Evolutionary conservation across 148 eudicot species (phyloP), one percentile per base, ranked within the genome.

Genomic region (Rhododendron kiyosumense): DNA sequence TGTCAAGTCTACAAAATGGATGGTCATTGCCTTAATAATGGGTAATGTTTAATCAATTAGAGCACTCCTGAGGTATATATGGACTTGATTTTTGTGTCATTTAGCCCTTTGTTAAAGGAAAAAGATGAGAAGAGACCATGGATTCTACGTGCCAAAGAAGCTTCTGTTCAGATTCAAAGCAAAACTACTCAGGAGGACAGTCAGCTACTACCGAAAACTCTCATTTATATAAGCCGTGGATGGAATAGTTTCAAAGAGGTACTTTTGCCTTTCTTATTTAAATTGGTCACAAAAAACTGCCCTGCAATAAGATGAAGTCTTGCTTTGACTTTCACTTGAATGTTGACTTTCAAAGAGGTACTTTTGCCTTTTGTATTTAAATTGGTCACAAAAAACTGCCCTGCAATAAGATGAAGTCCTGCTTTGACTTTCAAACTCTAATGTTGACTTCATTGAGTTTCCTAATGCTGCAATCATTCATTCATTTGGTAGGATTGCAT

Each of bases 181-280:
- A 92, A 88, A 88, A 91, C 93, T 81, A 28, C 65, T 71, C 90
- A 86, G 69, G 91, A 89, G 76, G 98, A 93, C 86, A 90, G 87
- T 85, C 93, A 88, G 67, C 85, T 90, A 24, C 86, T 94, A 74
- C 99, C 98, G 85, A 91, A 93, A 90, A 94, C 98, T 82, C 94
- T 97, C 71, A 89, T 97, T 63, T 97, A 97, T 88, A 94, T 97
- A 88, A 94, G 99, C 89, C 95, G 96, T 88, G 98, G 98, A 86
- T 97, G 98, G 99, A 94, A 91, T 85, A 95, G 98, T 87, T 97
- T 97, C 89, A 95, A 97, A 89, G 90, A 91, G 98, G 99, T 95
- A 89, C 22, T 81, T 79, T 80, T 63, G 28, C 36, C 18, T n/a
- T 61, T 73, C 15, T 3, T n/a, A n/a, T 43, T 84, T 49, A 54